Base-by-base conservation (phyloP, 2,329 filamentous ascomycete genomes). In the Leptographium flavum region DNA sequence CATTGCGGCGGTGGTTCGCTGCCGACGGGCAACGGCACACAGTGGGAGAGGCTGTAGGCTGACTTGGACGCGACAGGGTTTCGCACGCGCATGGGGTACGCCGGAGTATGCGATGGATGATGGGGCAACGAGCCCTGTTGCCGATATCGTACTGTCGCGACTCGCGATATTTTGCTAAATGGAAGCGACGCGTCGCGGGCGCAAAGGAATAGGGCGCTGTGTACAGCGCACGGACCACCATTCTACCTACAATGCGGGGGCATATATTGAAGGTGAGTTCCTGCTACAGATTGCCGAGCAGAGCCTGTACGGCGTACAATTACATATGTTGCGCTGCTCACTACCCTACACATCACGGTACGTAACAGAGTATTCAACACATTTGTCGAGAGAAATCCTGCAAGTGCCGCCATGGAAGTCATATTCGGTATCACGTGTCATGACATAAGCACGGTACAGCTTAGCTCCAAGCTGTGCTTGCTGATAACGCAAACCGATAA, bases 1-100 rank as follows among this genome's bases (percentile, higher is more conserved):
- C 88, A 95, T 94, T 60, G 56, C 71, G 63, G 58, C 53, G 49
- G 45, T 45, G 30, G 45, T 44, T 43, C 43, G 55, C 57, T 58
- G 59, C 55, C 54, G 46, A 51, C 50, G 52, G 50, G 52, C 52
- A 54, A 49, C 50, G 39, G 22, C 45, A 45, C 43, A 45, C 45
- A 44, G 14, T 17, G 23, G 43, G 27, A 33, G 27, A n/a, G n/a
- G 10, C 15, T 10, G n/a, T 14, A 13, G 21, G n/a, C n/a, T n/a
- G n/a, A n/a, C n/a, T n/a, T n/a, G n/a, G n/a, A 30, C 9, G 14
- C 5, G 15, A 11, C 4, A 25, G 13, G 30, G 27, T 14, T 13
- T 14, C 25, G 27, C 27, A 31, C 17, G 42, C 8, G 6, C 5
- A 30, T 31, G 31, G 41, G n/a, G n/a, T 22, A 14, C 14, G 25